A percentile compares a stretch with the other conserved stretches of the same genome.
Evolutionary conservation across 208 protist genomes (phyloP).

Genomic region (Novymonas esmeraldas): DNA sequence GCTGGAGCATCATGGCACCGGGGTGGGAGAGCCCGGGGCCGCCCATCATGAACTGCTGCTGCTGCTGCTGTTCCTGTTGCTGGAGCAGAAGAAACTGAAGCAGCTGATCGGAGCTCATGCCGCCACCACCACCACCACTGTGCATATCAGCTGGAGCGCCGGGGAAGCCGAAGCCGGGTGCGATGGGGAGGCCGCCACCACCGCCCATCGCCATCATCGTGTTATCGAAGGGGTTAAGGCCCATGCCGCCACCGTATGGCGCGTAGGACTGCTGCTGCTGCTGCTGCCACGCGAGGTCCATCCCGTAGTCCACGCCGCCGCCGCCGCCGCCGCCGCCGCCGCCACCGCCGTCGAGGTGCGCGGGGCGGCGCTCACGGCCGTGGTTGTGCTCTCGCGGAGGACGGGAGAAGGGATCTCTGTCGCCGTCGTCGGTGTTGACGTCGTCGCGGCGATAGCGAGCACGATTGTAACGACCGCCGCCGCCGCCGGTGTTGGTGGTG

Average conservation of each 20-base stretch:
- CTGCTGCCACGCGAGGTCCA: conserved; percentile 27
- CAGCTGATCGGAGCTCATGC: conserved; percentile 19
- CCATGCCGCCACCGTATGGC: neutral
- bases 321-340: conserved; percentile 2
- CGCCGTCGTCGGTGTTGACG: neutral
- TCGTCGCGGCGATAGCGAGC: conserved; percentile 26
- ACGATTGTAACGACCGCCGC: conserved; percentile 30
- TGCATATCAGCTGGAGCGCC: neutral
- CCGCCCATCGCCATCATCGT: conserved; percentile 12
- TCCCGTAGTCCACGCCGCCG: too few relatives aligned
- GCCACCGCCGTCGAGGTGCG: conserved; percentile 7
- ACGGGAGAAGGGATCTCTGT: neutral
- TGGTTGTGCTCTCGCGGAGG: neutral
- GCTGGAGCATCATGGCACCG: neutral
- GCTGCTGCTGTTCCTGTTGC: conserved; percentile 27
- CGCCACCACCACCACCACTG: conserved; percentile 6
- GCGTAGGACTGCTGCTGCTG: conserved; percentile 11
- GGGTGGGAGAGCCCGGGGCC: neutral
- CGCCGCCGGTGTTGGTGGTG: conserved; percentile 4
- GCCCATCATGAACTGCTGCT: neutral
- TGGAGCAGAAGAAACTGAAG: conserved; percentile 35
- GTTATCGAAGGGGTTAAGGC: conserved; percentile 2
- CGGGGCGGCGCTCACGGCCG: neutral
- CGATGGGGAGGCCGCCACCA: too few relatives aligned
- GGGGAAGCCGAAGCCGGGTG: too few relatives aligned